Evolutionary conservation across 1,284 basidiomycete genomes (phyloP), one percentile per base, ranked within the genome.

Genomic region (Ceratorhiza oryzae-sativae): DNA sequence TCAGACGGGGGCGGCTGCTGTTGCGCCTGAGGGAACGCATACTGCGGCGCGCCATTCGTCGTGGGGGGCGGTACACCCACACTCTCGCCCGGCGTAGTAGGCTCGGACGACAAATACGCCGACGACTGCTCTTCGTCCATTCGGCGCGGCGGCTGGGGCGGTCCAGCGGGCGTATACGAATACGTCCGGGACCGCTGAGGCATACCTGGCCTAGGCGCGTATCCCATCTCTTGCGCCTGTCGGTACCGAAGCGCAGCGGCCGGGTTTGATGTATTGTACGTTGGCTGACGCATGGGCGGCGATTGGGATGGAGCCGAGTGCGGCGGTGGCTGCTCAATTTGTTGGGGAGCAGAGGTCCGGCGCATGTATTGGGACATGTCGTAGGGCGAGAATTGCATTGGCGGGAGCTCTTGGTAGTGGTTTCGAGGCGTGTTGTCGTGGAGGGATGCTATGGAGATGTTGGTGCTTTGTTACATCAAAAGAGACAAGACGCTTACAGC

Each of bases 301-400:
- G 58, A 60, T 15, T 45, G 36, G 10, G 65, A 25, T 23, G 32
- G 65, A 46, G 58, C 39, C 10, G 60, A n/a, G n/a, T n/a, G 60
- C 12, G 55, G 55, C 15, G 60, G 60, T 1, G 65, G 49, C 39
- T 68, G 65, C 27, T 68, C 65, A 27, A 68, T 68, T 27, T 68
- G 65, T 36, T 68, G 65, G 4, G 65, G 8, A n/a, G 27, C 65
- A 18, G 65, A 9, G 8, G 65, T 68, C 23, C 65, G 65, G 36
- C 65, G 49, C 39, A 58, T 42, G 18, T 68, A 68, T 27, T 55
- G 65, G 20, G 65, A 27, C 65, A 68, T 68, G 65, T 68, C 65
- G 34, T 45, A 68, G 5, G 49, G 49, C 53, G 65, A 23, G 30
- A 56, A 68, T 34, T 55, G 65, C 39, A 56, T 55, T 36, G 23